Percentiles rank a stretch among this genome's conserved stretches.
Conservation (phyloP, 257 asterid genomes). For the Solanum pinnatisectum region DNA sequence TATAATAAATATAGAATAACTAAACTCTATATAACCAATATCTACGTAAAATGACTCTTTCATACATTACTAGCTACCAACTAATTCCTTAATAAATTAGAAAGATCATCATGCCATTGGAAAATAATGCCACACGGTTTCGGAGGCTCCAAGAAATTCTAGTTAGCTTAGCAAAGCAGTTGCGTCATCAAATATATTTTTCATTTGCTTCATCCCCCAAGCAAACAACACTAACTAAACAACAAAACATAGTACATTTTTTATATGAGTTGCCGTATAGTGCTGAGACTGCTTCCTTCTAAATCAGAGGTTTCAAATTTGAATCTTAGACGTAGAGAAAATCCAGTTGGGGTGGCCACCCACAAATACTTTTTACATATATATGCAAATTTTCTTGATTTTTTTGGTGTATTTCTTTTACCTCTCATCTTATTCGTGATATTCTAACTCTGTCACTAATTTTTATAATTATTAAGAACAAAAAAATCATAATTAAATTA, state of each 20-base stretch:
- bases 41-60: background rate
- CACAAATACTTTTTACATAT: too few species aligned
- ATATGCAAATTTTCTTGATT: too few species aligned
- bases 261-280: rapidly evolving
- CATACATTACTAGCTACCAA: background rate
- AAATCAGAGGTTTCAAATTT: rapidly evolving
- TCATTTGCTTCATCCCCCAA: background rate
- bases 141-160: background rate
- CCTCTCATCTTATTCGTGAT: too few species aligned
- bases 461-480: too few species aligned
- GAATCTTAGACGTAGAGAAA: rapidly evolving
- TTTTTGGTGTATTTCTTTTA: too few species aligned
- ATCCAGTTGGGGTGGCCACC: rapidly evolving
- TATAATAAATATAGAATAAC: too few species aligned
- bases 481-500: too few species aligned
- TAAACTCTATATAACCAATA: too few species aligned
- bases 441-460: too few species aligned
- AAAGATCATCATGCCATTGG: background rate
- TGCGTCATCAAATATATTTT: background rate
- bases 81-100: background rate
- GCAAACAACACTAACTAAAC: background rate
- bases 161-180: background rate
- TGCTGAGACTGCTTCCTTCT: rapidly evolving
- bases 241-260: background rate
- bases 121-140: constrained; percentile 3